Evolutionary conservation across 768 basidiomycete species (phyloP).

Genomic region (Trametes gibbosa): DNA sequence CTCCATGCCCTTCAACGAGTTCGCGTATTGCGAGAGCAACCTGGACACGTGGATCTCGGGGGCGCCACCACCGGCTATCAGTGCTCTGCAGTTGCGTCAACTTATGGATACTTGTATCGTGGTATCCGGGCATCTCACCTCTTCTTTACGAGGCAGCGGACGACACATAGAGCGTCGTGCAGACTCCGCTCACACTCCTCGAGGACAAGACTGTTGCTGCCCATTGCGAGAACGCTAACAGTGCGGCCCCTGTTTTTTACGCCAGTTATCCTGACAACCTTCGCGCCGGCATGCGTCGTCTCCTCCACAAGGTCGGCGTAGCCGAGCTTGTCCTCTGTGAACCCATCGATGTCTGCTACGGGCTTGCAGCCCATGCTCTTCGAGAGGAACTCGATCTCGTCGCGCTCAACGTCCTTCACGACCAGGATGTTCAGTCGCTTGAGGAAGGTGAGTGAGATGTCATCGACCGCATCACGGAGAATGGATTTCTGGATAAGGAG

Average conservation of each 20-base stretch:
- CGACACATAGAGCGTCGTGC: constrained; percentile 98
- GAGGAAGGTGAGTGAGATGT: constrained; percentile 94
- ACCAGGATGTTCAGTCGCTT: constrained; percentile 95
- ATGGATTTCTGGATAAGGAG: constrained; percentile 99
- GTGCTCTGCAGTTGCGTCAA: constrained; percentile 48
- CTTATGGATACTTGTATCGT: too few relatives aligned
- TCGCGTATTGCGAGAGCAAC: constrained; percentile 83
- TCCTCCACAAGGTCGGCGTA: constrained; percentile 97
- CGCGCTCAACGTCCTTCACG: constrained; percentile 96
- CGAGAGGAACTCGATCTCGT: constrained; percentile 96
- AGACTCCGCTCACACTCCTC: constrained; percentile 97
- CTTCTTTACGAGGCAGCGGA: constrained; percentile 97
- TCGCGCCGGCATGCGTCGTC: constrained; percentile 72
- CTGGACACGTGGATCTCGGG: constrained; percentile 98
- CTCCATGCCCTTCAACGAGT: constrained; percentile 96
- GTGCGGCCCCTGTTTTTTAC: constrained; percentile 94
- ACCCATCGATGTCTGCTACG: constrained; percentile 94
- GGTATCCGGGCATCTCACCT: constrained; percentile 49
- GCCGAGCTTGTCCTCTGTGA: constrained; percentile 97
- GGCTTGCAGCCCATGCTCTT: constrained; percentile 96
- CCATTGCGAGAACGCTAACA: constrained; percentile 93
- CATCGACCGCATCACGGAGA: constrained; percentile 98
- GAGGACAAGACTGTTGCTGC: constrained; percentile 86
- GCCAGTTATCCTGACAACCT: constrained; percentile 92
- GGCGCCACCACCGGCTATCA: constrained; percentile 95